Conservation (phyloP, 2,329 filamentous ascomycete genomes). For the Ceratocystis lukuohia region DNA sequence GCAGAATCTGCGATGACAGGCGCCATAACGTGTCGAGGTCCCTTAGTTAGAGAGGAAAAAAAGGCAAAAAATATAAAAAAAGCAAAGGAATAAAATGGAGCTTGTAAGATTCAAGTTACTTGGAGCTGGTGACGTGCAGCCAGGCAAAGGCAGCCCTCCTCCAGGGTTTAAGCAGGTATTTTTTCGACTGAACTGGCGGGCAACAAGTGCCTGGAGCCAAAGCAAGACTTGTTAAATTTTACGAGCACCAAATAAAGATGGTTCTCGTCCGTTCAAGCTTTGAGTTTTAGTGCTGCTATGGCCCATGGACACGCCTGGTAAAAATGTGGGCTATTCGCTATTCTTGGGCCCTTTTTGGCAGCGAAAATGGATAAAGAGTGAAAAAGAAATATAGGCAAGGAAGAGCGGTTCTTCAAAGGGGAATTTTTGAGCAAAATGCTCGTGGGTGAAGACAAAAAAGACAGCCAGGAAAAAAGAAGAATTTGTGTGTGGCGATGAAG, state of each 20-base stretch:
- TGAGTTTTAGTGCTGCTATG: not conserved
- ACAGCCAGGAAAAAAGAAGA: not conserved
- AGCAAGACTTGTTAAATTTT: not conserved
- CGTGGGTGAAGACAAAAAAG: not conserved
- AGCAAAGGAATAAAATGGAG: not conserved
- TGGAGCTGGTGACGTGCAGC: too few relatives aligned
- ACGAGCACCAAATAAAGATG: not conserved
- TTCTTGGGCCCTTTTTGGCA: not conserved
- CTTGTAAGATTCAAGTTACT: not conserved
- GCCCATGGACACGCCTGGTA: not conserved
- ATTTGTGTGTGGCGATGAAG: not conserved
- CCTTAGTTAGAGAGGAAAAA: not conserved
- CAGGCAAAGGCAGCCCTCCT: not conserved
- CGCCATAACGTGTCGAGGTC: slow-evolving; percentile 19
- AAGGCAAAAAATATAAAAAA: not conserved
- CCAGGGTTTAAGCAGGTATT: not conserved
- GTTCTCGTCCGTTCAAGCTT: not conserved
- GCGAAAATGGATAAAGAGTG: not conserved
- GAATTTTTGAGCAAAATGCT: not conserved
- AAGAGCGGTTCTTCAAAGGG: not conserved
- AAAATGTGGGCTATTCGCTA: slow-evolving; percentile 1
- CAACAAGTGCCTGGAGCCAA: not conserved
- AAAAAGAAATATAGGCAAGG: slow-evolving; percentile 3
- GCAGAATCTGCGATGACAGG: slow-evolving; percentile 18
- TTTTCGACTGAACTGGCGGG: not conserved